phyloP scores from a whole-genome alignment of 1,284 basidiomycete genomes.

The Ustilago tritici region DNA sequence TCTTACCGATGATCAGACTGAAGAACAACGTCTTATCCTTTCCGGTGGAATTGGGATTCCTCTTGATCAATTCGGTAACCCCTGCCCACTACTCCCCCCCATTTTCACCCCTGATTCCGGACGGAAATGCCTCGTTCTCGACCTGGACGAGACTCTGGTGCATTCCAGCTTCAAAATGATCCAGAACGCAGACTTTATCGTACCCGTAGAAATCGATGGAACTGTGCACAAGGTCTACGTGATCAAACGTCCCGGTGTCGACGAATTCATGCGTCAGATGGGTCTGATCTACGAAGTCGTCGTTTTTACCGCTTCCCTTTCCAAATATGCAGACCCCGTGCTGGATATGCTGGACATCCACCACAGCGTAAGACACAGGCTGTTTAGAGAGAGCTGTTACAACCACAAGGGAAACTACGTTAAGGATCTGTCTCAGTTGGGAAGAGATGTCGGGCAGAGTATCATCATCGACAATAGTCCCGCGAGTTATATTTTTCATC shows the following conservation, averaged over 20 bases:
- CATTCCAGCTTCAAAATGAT: conserved; percentile 74
- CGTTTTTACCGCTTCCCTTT: conserved; percentile 95
- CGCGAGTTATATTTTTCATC: conserved; percentile 98
- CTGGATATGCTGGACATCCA: conserved; percentile 95
- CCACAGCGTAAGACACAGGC: conserved; percentile 89
- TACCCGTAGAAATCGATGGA: conserved; percentile 98
- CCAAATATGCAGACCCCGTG: conserved; percentile 99
- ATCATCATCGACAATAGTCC: conserved; percentile 99
- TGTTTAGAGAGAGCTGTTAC: conserved; percentile 98
- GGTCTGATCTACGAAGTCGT: conserved; percentile 98
- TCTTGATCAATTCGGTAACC: conserved; percentile 84
- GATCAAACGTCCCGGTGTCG: conserved; percentile 97
- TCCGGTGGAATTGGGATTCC: conserved; percentile 86
- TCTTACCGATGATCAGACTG: conserved; percentile 75
- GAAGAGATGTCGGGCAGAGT: conserved; percentile 88
- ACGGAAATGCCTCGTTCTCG: conserved; percentile 88
- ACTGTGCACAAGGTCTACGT: conserved; percentile 99
- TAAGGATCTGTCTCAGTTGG: conserved; percentile 97
- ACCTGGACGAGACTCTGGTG: conserved; percentile 94
- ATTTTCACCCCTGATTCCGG: conserved; percentile 79
- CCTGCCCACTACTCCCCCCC: conserved; percentile 83
- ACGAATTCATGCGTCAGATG: conserved; percentile 96
- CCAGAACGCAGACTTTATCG: conserved; percentile 86
- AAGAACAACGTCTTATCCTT: conserved; percentile 82
- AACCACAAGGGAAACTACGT: conserved; percentile 99